Evolutionary conservation across 1,284 basidiomycete species (phyloP), one percentile per base, ranked within the genome.

Genomic region (Fomitiporia mediterranea): DNA sequence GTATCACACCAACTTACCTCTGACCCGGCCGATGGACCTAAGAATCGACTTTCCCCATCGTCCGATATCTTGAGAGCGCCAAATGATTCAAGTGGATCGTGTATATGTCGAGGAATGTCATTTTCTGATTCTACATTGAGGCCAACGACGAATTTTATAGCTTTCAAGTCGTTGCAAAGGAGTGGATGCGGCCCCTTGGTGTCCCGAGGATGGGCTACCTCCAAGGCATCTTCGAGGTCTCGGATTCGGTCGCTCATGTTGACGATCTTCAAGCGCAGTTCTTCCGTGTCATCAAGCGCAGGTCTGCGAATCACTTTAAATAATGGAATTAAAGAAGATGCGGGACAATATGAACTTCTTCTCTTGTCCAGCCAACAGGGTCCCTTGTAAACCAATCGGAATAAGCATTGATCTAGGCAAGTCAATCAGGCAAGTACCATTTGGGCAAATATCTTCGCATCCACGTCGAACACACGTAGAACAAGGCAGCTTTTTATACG

Each of bases 211-310:
- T 44, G 40, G 9, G 46, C 39, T 6, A 23, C 19, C 21, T 60
- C 54, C 17, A 65, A 59, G 3, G 61, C 64, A 7, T 61, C 57
- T 42, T 65, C 64, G 21, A 65, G 61, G 28, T 60, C 49, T 34
- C 56, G 53, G 38, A 62, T 62, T 5, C 62, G 56, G 15, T 59
- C 57, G 43, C 57, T 58, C 53, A 62, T 57, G 3, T 59, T 50
- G 13, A 58, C 44, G 25, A 65, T 51, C 47, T 62, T 62, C 4
- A 28, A 19, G 38, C 64, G 63, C 9, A 65, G 55, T 25, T 60
- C 50, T 34, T 63, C 60, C n/a, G 64, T 63, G 50, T 60, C 60
- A 11, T 60, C 51, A 51, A 62, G 61, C 39, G n/a, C 23, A 42
- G 13, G 8, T 21, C 61, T 39, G 21, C 39, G n/a, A 46, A 8